Evolutionary conservation across 1,139 yeast species (phyloP), one percentile per base, ranked within the genome.

Genomic region (Yamadazyma pseudoaaseri): DNA sequence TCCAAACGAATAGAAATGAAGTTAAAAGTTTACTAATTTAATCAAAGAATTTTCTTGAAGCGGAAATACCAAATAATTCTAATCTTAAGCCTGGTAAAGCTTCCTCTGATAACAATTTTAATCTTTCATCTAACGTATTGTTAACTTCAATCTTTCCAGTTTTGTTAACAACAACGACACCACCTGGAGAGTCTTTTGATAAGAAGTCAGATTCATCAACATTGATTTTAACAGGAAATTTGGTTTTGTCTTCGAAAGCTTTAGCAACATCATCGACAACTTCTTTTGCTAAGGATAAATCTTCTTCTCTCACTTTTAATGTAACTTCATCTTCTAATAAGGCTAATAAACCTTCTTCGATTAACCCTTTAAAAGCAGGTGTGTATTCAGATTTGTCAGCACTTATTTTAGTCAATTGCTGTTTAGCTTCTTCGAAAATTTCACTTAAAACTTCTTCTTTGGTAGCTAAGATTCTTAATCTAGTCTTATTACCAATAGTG

Each of bases 41-140:
- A 58, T 89, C 95, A 56, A 87, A 86, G 76, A 87, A 90, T 70
- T 86, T 86, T 75, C 97, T 86, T 36, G 92, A 63, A 38, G 76
- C 65, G 18, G 97, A 84, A 38, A 86, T 81, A 36, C 98, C 98
- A 60, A 89, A 92, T 56, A 92, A 69, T 52, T 89, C 95, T 45
- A 84, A 70, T 67, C 97, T 82, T 48, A 94, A 82, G 36, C 90
- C 95, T 33, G 99, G 99, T 49, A 94, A 76, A 6, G 96, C 86
- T 53, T 81, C 86, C 58, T 85, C 85, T 30, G 86, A 76, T 54
- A 92, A 73, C 44, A 94, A 69, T 53, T 80, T 76, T 56, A 92
- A 77, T 65, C 99, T 86, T 70, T 90, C 97, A 54, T 87, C 96
- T 54, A 94, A 76, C 26, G 98, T 90, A 69, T 92, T 92, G 65